Conservation (phyloP, 352 stramenopile genomes). For the Pythium monospermum region DNA sequence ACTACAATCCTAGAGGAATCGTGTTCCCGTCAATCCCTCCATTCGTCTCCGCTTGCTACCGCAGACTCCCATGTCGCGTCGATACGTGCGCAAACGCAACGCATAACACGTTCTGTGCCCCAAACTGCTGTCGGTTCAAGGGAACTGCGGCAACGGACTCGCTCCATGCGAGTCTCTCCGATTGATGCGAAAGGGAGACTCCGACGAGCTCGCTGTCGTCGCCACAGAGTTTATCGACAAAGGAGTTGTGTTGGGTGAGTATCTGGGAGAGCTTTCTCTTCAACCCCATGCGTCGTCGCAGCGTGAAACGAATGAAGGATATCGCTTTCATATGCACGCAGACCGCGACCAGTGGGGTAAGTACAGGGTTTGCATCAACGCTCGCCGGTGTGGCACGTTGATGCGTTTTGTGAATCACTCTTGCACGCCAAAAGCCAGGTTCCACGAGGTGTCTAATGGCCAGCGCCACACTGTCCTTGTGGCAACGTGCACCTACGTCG, state of each 20-base stretch:
- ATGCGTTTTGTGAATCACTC: slow-evolving; percentile 7
- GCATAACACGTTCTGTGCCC: background rate
- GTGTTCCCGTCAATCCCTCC: background rate
- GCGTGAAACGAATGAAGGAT: background rate
- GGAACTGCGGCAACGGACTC: background rate
- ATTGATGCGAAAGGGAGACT: background rate
- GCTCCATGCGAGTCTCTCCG: background rate
- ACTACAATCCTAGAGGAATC: background rate
- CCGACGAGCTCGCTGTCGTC: background rate
- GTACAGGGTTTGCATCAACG: background rate
- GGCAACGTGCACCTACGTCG: background rate
- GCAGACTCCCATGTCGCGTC: background rate
- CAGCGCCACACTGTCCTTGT: background rate
- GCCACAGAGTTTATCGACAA: background rate
- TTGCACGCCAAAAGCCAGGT: background rate
- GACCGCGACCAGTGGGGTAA: background rate
- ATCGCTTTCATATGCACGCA: background rate
- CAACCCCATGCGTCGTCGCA: background rate
- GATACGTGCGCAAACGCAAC: background rate
- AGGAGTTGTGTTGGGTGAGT: background rate
- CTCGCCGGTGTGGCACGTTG: background rate
- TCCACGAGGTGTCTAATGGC: slow-evolving; percentile 3
- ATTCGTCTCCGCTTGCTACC: background rate
- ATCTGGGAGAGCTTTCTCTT: background rate
- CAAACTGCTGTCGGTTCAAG: background rate